These are phyloP conservation scores for Whalleya microplaca DNA, from an alignment of 2,329 filamentous ascomycete genomes.

Conservation along the genomic window DNA sequence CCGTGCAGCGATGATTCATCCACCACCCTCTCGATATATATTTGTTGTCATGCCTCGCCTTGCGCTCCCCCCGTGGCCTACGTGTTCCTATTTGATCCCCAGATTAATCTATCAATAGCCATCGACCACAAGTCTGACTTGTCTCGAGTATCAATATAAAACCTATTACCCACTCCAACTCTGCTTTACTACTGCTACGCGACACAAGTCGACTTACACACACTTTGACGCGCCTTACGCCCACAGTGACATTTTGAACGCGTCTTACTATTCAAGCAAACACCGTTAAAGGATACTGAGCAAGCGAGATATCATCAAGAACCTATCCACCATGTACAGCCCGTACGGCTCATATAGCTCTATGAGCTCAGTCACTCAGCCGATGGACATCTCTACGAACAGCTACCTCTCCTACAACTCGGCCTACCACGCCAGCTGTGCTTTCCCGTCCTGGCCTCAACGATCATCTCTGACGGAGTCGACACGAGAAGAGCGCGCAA, in stretches of 20 bases:
- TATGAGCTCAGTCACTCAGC: slow-evolving; percentile 38
- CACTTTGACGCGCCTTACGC: background rate
- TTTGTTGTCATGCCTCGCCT: slow-evolving; percentile 33
- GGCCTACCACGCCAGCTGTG: slow-evolving; percentile 41
- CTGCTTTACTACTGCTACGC: slow-evolving; percentile 8
- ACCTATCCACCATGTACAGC: slow-evolving; percentile 34
- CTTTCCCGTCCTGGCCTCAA: slow-evolving; percentile 49
- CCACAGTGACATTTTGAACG: background rate
- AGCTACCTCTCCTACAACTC: slow-evolving; percentile 35
- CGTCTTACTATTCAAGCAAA: background rate
- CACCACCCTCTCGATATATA: slow-evolving; percentile 32
- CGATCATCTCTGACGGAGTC: slow-evolving; percentile 40
- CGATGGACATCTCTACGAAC: slow-evolving; percentile 38
- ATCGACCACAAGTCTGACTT: slow-evolving; percentile 9
- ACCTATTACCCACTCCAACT: slow-evolving; percentile 1
- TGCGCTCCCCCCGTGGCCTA: slow-evolving; percentile 29
- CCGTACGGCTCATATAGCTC: slow-evolving; percentile 43
- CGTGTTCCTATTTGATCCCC: slow-evolving; percentile 27
- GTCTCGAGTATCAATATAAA: slow-evolving; percentile 30
- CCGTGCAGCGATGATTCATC: slow-evolving; percentile 29
- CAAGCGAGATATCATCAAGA: background rate
- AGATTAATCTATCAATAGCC: slow-evolving; percentile 25
- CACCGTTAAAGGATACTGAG: background rate
- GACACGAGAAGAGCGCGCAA: slow-evolving; percentile 47
- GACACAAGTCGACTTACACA: slow-evolving; percentile 14